Percentiles rank a stretch among this genome's conserved stretches.
phyloP scores from a whole-genome alignment of 805 yeast genomes.

The Kodamaea jinghongensis region DNA sequence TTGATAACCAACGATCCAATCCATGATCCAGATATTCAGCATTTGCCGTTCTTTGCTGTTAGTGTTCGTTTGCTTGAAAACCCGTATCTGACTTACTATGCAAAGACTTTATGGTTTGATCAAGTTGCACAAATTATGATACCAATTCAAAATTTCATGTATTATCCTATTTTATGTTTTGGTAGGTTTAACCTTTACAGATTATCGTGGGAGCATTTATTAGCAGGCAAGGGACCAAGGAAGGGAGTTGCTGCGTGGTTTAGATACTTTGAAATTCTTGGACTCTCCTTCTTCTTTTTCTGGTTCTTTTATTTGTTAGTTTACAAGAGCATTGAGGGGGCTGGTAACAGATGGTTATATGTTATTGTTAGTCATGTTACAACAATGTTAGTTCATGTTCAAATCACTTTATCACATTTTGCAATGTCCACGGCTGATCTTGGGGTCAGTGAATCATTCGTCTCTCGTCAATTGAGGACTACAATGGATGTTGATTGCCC shows the following conservation, averaged over 20 bases:
- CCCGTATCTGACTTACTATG: constrained; percentile 79
- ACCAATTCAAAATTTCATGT: constrained; percentile 65
- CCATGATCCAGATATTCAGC: constrained; percentile 94
- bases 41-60: constrained; percentile 87
- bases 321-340: constrained; percentile 48
- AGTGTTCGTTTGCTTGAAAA: constrained; percentile 65
- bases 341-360: constrained; percentile 53
- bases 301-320: constrained; percentile 79
- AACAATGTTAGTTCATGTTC: constrained; percentile 92
- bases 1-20: constrained; percentile 88
- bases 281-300: constrained; percentile 65
- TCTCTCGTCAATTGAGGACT: constrained; percentile 78
- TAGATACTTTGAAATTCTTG: constrained; percentile 71
- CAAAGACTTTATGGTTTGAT: constrained; percentile 65
- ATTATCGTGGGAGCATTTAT: constrained; percentile 72
- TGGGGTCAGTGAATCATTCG: constrained; percentile 76
- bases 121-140: constrained; percentile 54
- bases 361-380: constrained; percentile 72
- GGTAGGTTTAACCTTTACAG: constrained; percentile 86
- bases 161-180: constrained; percentile 76
- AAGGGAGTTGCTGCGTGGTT: constrained; percentile 85
- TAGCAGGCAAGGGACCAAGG: constrained; percentile 76
- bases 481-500: constrained; percentile 97
- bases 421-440: constrained; percentile 91
- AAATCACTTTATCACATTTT: constrained; percentile 84